Evolutionary conservation across 2,329 filamentous ascomycete species (phyloP), one percentile per base, ranked within the genome.

Genomic region (Dothiorella sarmentorum): DNA sequence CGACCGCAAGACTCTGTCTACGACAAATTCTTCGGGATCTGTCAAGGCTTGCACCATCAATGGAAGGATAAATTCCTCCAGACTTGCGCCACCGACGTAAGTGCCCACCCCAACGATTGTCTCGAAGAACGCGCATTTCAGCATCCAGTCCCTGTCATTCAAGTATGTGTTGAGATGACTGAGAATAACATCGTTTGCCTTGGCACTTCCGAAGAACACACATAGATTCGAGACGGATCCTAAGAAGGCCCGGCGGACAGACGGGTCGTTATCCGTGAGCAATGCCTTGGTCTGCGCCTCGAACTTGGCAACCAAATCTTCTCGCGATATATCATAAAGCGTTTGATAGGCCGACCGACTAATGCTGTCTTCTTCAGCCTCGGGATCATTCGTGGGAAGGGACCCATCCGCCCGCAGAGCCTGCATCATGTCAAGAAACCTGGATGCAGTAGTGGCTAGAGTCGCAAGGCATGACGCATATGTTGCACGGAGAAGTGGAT

Each of bases 161-260:
- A 99, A 77, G 67, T 99, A 99, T 0, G 94, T 99, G 69, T 97
- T 97, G 26, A 99, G 79, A 75, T 99, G 94, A 29, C 91, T 96
- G 20, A 99, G 78, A 15, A 99, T 86, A n/a, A 99, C 90, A 69
- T 99, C 94, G 70, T 95, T 97, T 1, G 93, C 89, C 68, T 91
- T 88, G n/a, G 87, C 83, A 61, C 89, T 92, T 3, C 91, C 91
- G 65, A 99, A 97, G 73, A 99, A 97, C 64, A 97, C 85, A 70
- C 94, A 99, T 1, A 99, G 80, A 62, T 91, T 90, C 0, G 92
- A 88, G 0, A 99, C 92, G 7, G 94, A 97, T 7, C 88, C 88
- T 43, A 99, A 78, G 68, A 99, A 97, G 1, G 94, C 92, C 61
- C 94, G 83, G 43, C 92, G 88, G 20, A 99, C 95, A 33, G 90